Base-by-base conservation (phyloP, 2,329 filamentous ascomycete species). In the Elsinoe arachidis region DNA sequence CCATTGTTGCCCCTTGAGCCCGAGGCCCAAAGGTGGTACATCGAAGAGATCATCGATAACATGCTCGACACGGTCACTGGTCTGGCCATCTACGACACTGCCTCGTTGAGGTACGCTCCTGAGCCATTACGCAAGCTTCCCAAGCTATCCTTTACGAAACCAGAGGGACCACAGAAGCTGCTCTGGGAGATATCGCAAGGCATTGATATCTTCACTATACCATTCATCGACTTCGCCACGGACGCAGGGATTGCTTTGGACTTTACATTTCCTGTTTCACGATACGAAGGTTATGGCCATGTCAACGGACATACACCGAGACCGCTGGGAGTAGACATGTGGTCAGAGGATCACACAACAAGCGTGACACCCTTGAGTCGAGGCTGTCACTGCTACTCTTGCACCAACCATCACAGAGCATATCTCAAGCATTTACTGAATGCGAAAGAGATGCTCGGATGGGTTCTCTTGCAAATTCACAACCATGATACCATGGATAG, bases 401-500 rank as follows among this genome's bases (percentile, higher is more conserved):
- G 93, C 76, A 82, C 77, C 1, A 81, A 80, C 15, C 92, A 97
- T 70, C 90, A 96, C 71, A 78, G 86, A 52, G 92, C 93, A 0
- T 99, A 88, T 71, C 68, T 99, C 35, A 86, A 90, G 62, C 93
- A 99, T 70, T 79, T 97, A 1, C 81, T 99, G 5, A 79, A 83
- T 47, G 90, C 93, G 0, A 95, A 91, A 67, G 93, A 99, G 72
- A 97, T 99, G 93, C 82, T 96, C 3, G 92, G 87, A 21, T 99
- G 93, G 93, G 88, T 86, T 0, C 78, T 99, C 6, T 78, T 99
- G 6, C 92, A 97, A 70, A 80, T 96, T 2, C 93, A 99, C 73
- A 99, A 99, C 69, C 85, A 95, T 69, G 79, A 84, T 60, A 73
- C 87, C 6, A 72, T 95, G 55, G 79, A 81, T 46, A 66, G 73